Evolutionary conservation across 2,329 filamentous ascomycete species (phyloP), one percentile per base, ranked within the genome.

Genomic region (Gnomoniopsis sp.): DNA sequence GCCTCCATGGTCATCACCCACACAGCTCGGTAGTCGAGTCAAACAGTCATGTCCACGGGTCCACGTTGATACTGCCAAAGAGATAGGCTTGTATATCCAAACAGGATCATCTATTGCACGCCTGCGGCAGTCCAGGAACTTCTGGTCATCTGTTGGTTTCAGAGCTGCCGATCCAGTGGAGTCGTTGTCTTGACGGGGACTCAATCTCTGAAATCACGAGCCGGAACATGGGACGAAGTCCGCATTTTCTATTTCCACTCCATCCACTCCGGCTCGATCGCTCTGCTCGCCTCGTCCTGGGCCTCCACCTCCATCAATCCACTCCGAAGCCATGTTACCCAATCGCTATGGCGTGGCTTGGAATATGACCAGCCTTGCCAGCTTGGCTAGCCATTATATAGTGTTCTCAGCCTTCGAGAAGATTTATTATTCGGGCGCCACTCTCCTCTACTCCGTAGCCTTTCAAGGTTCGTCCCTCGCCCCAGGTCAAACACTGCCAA

Each of bases 261-360:
- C 15, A 11, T 44, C 41, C 44, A 23, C 44, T 12, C 53, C 53
- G 53, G 53, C 53, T 56, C 46, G 47, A 44, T 49, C 49, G 10
- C n/a, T 43, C 21, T 38, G 15, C 47, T 56, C 53, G 53, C 53
- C 53, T 56, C 47, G 53, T 21, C 34, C 50, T 53, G 26, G 26
- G 51, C 34, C 21, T 46, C 22, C 47, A n/a, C 34, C 21, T 21
- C 30, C 22, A 21, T 19, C 46, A 30, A 21, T 33, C 51, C 51
- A 43, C 51, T 33, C 51, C 17, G 21, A 17, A 43, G 36, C 4
- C 14, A 17, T 22, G 14, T 15, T 34, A 11, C 22, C 21, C 34
- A 23, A 30, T 41, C 3, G 3, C 38, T 53, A 36, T 53, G 30
- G 50, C 22, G 50, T 41, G 21, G 21, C 4, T 12, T 19, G 19